Evolutionary conservation across 768 basidiomycete genomes (phyloP).

Genomic region (Xerocomus brunneocitrinus): DNA sequence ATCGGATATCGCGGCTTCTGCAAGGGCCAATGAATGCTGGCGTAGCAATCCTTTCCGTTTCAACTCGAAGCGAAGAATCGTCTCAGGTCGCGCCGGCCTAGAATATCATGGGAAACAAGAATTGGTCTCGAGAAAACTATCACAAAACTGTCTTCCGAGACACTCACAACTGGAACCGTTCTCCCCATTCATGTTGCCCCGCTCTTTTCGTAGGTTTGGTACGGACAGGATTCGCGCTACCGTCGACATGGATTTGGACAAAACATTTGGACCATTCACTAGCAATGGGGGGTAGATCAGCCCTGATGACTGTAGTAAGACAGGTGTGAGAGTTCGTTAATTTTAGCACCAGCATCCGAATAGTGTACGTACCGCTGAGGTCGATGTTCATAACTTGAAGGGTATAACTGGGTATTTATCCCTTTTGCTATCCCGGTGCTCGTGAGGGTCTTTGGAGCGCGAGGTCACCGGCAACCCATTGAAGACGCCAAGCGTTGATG

Average conservation of each 20-base stretch:
- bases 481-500: conserved; percentile 1
- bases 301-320: conserved; percentile 19
- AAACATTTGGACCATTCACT: conserved; percentile 24
- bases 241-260: conserved; percentile 18
- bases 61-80: conserved; percentile 24
- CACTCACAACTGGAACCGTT: conserved; percentile 22
- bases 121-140: neutral
- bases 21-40: conserved; percentile 14
- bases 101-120: neutral
- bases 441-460: neutral
- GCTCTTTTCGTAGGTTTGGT: conserved; percentile 17
- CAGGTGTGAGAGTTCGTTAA: neutral
- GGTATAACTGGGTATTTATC: neutral
- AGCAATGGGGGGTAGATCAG: conserved; percentile 17
- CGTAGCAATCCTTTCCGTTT: conserved; percentile 17
- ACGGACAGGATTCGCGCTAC: conserved; percentile 5
- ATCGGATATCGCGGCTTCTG: conserved; percentile 14
- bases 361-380: conserved; percentile 13
- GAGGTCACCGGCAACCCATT: neutral
- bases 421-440: neutral
- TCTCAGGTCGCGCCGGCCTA: conserved; percentile 11
- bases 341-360: neutral
- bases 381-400: conserved; percentile 26
- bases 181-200: conserved; percentile 19
- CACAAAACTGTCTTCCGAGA: neutral